phyloP scores from a whole-genome alignment of 805 yeast species.

The Candida ovalis region DNA sequence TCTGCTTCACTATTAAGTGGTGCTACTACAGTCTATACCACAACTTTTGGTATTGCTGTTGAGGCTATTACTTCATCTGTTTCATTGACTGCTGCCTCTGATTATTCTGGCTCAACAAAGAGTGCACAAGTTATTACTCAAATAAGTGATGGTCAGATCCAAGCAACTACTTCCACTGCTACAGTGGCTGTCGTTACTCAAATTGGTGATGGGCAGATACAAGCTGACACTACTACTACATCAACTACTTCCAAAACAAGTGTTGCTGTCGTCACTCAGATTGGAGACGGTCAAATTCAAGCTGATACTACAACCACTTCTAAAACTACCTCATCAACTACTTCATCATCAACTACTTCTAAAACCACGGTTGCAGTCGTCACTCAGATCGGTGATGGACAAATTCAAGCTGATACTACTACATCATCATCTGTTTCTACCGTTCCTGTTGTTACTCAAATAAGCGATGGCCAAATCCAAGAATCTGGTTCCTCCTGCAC shows the following conservation, averaged over 20 bases:
- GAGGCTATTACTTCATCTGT: slow-evolving; percentile 43
- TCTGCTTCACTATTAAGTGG: slow-evolving; percentile 43
- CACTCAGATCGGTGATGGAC: slow-evolving; percentile 50
- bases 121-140: slow-evolving; percentile 29
- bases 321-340: too few relatives aligned
- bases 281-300: slow-evolving; percentile 44
- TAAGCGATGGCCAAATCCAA: slow-evolving; percentile 44
- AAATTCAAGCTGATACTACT: slow-evolving; percentile 27
- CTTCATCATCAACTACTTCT: slow-evolving; percentile 4
- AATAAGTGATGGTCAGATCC: slow-evolving; percentile 44
- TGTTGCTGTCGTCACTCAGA: slow-evolving; percentile 40
- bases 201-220: slow-evolving; percentile 47
- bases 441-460: slow-evolving; percentile 39
- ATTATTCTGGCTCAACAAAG: slow-evolving; percentile 28
- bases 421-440: slow-evolving; percentile 13
- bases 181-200: slow-evolving; percentile 35
- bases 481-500: slow-evolving; percentile 9
- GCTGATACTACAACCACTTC: slow-evolving; percentile 30
- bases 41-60: slow-evolving; percentile 66
- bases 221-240: slow-evolving; percentile 30
- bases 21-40: slow-evolving; percentile 52
- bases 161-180: slow-evolving; percentile 30
- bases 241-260: slow-evolving; percentile 21
- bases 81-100: slow-evolving; percentile 17
- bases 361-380: slow-evolving; percentile 32